phyloP scores from a whole-genome alignment of 2,329 filamentous ascomycete genomes.

The Fusarium heterosporum region DNA sequence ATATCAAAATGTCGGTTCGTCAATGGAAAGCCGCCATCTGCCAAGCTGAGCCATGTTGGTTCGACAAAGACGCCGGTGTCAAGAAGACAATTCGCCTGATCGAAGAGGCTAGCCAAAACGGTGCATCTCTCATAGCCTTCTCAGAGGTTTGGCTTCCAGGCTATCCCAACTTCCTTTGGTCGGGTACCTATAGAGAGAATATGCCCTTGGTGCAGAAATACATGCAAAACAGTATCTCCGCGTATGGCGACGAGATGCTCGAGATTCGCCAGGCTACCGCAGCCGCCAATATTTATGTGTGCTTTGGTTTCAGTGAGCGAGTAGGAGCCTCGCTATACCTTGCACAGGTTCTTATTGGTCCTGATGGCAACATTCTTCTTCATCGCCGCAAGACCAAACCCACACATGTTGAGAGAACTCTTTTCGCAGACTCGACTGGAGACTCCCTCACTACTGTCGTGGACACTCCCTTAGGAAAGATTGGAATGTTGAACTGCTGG shows the following conservation, averaged over 20 bases:
- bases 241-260: background rate
- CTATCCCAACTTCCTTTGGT: constrained; percentile 5
- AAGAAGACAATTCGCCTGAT: background rate
- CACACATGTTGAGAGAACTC: constrained; percentile 62
- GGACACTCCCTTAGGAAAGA: constrained; percentile 51
- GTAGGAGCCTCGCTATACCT: constrained; percentile 1
- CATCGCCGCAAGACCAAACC: constrained; percentile 63
- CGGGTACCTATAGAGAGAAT: background rate
- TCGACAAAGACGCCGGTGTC: background rate
- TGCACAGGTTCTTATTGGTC: constrained; percentile 55
- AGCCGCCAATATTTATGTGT: background rate
- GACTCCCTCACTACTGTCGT: constrained; percentile 55
- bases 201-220: background rate
- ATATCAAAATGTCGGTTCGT: background rate
- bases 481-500: constrained; percentile 59
- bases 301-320: background rate
- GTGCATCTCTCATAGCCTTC: background rate
- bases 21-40: constrained; percentile 3
- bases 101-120: background rate
- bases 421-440: constrained; percentile 59
- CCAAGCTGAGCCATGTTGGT: constrained; percentile 6
- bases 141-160: background rate
- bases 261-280: background rate
- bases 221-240: constrained; percentile 2
- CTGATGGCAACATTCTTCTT: constrained; percentile 53